phyloP scores from a whole-genome alignment of 139 green algal genomes.

The Tetraselmis chui region DNA sequence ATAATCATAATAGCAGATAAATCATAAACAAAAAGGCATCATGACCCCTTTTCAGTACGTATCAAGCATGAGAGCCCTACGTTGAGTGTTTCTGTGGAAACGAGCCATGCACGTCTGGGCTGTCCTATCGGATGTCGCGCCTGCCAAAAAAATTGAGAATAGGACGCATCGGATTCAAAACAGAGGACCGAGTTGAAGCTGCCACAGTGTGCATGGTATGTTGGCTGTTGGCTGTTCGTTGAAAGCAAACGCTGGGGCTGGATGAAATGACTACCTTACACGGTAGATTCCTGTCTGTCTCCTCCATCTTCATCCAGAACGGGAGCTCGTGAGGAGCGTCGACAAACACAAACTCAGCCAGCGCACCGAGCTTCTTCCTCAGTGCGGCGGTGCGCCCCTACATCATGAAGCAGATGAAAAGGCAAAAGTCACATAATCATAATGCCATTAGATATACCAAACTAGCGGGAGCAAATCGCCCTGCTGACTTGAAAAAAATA shows the following conservation, averaged over 20 bases:
- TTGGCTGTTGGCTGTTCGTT: slow-evolving; percentile 22
- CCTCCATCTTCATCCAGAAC: not conserved
- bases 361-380: slow-evolving; percentile 40
- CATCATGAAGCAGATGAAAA: not conserved
- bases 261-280: no score
- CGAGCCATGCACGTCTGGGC: no score
- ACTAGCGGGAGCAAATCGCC: no score
- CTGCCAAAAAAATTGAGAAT: not conserved
- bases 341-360: slow-evolving; percentile 70
- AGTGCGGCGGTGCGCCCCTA: slow-evolving; percentile 55
- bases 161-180: not conserved
- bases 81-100: no score
- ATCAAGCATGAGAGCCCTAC: no score
- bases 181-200: not conserved
- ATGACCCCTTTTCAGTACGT: no score
- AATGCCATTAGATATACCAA: no score
- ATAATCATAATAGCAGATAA: not conserved
- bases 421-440: no score
- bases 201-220: slow-evolving; percentile 22
- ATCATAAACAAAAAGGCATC: not conserved
- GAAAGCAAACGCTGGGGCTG: not conserved
- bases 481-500: no score
- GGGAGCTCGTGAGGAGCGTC: slow-evolving; percentile 73
- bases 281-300: not conserved
- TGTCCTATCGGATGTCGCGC: not conserved